Evolutionary conservation across 208 protist genomes (phyloP).

Genomic region (Leishmania aethiopica): DNA sequence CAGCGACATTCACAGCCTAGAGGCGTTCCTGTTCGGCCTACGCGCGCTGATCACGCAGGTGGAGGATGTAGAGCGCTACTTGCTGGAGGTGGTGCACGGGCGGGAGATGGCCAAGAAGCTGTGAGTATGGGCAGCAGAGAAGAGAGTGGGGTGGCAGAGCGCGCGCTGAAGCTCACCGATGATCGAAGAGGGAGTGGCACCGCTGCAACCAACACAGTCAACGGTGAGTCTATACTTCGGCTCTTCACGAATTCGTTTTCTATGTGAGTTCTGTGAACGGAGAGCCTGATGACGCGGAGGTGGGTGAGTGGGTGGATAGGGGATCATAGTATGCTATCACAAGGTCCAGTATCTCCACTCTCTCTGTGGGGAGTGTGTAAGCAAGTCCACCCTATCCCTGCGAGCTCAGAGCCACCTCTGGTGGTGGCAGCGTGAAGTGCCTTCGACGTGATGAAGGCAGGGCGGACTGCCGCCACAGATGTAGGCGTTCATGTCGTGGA

Average conservation of each 20-base stretch:
- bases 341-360: background rate
- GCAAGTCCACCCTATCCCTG: background rate
- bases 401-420: background rate
- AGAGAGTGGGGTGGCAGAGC: background rate
- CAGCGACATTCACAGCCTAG: constrained; percentile 83
- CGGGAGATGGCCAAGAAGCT: constrained; percentile 76
- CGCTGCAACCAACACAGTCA: too few species aligned
- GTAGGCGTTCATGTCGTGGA: background rate
- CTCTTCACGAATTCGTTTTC: background rate
- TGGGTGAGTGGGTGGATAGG: too few species aligned
- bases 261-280: background rate
- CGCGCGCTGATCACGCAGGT: constrained; percentile 68
- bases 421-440: background rate
- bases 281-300: background rate
- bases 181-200: too few species aligned
- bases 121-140: constrained; percentile 17
- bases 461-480: background rate
- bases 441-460: background rate
- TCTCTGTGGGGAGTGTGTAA: background rate
- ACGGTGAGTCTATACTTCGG: too few species aligned
- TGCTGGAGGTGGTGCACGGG: constrained; percentile 76
- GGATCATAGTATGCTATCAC: background rate
- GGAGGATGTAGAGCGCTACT: constrained; percentile 66
- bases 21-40: constrained; percentile 85
- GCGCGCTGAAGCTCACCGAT: too few species aligned